Base-by-base conservation (phyloP, 2,329 filamentous ascomycete species). In the Mariannaea sp. region DNA sequence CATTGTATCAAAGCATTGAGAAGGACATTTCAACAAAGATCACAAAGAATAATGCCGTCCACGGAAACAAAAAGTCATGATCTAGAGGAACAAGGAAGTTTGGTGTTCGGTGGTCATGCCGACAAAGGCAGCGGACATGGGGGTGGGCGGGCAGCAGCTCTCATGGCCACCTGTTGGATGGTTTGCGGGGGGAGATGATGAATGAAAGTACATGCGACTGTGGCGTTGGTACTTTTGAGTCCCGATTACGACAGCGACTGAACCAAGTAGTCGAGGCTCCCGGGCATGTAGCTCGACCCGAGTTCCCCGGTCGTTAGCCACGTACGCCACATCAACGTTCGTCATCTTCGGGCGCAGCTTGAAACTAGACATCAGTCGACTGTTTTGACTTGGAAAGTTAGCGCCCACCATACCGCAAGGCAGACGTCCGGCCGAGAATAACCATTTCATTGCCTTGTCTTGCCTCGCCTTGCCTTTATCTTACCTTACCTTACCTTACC, bases 151-250 rank as follows among this genome's bases (percentile, higher is more conserved):
- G 36, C 57, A 54, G 53, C 57, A 54, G 53, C 57, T 49, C 43
- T 38, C 45, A 45, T 30, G 57, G 53, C 41, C 40, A 40, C 19
- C 39, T 60, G 55, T 52, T 47, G 50, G 41, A 61, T 54, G 55
- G 52, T 55, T 56, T 53, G 63, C 58, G 59, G 63, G 62, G 63
- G 48, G n/a, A n/a, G n/a, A n/a, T n/a, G n/a, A n/a, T n/a, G n/a
- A n/a, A 47, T 40, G 9, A 7, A 20, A 45, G 35, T 45, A 62
- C 48, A 4, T 17, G 13, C 12, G 7, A 20, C 10, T 19, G 7
- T 42, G 17, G 14, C 30, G 9, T 8, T 12, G 44, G 27, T 64
- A 65, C 62, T 10, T 53, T 2, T 1, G 6, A 2, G 3, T 5
- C 1, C 13, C 13, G 17, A 2, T 7, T 12, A 32, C 3, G 6